Conservation (phyloP, 1,139 yeast species). For the Geotrichum armillariae region DNA sequence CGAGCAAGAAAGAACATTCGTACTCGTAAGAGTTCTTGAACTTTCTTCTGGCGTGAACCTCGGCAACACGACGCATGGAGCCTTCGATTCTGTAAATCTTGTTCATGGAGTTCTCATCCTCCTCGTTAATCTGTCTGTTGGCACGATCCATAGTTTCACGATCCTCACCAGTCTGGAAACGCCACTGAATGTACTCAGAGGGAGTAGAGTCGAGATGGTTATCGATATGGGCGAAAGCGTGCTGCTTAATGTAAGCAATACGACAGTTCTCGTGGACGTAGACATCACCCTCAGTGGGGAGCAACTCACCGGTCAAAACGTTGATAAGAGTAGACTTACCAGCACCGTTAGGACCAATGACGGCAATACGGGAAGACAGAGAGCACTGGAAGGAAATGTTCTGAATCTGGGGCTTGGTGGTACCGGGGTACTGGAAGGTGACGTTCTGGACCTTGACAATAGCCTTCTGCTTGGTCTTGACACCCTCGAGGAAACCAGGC, state of each 20-base stretch:
- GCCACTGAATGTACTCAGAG: constrained; percentile 99
- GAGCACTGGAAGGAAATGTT: constrained; percentile 98
- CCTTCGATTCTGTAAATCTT: constrained; percentile 98
- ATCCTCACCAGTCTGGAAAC: constrained; percentile 99
- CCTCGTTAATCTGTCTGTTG: constrained; percentile 96
- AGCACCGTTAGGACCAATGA: constrained; percentile 99
- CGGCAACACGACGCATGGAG: constrained; percentile 95
- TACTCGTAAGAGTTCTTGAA: constrained; percentile 99
- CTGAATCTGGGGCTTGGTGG: constrained; percentile 86
- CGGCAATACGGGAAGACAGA: constrained; percentile 98
- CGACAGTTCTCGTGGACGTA: constrained; percentile 99
- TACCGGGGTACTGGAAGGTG: constrained; percentile 99
- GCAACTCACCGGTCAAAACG: constrained; percentile 98
- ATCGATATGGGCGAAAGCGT: constrained; percentile 99
- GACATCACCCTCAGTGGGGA: constrained; percentile 97
- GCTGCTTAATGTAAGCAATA: constrained; percentile 99
- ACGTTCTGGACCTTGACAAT: constrained; percentile 95
- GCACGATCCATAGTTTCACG: constrained; percentile 99
- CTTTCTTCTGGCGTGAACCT: constrained; percentile 97
- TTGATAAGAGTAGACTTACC: constrained; percentile 99
- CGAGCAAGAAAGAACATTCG: constrained; percentile 94
- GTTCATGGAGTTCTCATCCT: constrained; percentile 98
- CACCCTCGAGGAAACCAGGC: constrained; percentile 99
- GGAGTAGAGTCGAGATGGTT: constrained; percentile 99
- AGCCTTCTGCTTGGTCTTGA: constrained; percentile 99